Evolutionary conservation across 805 yeast genomes (phyloP).

Genomic region (Wickerhamomyces bovis): DNA sequence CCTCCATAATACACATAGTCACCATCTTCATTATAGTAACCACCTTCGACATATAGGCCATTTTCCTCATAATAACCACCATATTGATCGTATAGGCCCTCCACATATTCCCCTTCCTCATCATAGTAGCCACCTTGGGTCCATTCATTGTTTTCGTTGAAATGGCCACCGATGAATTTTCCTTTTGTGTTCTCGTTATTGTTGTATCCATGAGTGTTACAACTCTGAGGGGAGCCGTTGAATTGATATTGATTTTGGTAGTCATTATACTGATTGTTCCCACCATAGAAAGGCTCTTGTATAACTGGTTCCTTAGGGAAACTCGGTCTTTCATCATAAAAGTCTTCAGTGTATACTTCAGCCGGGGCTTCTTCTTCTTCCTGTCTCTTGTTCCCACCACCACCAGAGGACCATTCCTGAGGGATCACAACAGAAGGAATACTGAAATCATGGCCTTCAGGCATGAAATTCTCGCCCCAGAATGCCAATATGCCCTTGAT

Average conservation of each 20-base stretch:
- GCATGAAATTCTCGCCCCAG: conserved; percentile 48
- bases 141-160: neutral
- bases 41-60: neutral
- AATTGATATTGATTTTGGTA: neutral
- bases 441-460: conserved; percentile 10
- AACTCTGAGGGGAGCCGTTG: neutral
- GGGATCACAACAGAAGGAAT: neutral
- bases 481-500: conserved; percentile 52
- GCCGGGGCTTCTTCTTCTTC: neutral
- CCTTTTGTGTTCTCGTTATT: neutral
- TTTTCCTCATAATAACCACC: neutral
- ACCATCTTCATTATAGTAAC: neutral
- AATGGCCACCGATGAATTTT: neutral
- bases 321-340: conserved; percentile 2
- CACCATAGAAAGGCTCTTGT: neutral
- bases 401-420: neutral
- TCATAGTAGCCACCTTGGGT: neutral
- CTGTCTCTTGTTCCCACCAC: neutral
- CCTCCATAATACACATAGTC: neutral
- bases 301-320: neutral
- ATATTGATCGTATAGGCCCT: neutral
- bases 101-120: neutral
- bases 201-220: neutral
- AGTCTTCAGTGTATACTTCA: conserved; percentile 1
- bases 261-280: neutral